A percentile compares a stretch with the other conserved stretches of the same genome.
Conservation (phyloP, 192 early-diverging fungal species). For the Ambispora gerdemannii region DNA sequence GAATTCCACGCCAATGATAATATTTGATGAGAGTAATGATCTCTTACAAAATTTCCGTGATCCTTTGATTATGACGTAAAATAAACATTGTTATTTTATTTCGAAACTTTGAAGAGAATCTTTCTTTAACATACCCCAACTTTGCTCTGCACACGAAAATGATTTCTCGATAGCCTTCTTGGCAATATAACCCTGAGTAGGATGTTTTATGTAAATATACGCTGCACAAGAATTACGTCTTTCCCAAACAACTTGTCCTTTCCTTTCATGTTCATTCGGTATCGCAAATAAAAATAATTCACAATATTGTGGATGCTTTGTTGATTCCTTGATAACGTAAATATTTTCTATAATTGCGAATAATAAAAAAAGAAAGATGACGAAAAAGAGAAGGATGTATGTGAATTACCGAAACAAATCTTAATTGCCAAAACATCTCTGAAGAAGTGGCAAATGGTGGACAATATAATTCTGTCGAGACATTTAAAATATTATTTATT, state of each 20-base stretch:
- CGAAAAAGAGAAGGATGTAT: background rate
- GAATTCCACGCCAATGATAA: conserved; percentile 12
- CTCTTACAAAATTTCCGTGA: background rate
- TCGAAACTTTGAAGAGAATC: no score
- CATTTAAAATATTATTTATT: background rate
- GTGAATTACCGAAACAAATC: background rate
- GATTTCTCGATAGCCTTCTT: background rate
- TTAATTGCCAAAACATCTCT: background rate
- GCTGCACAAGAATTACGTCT: background rate
- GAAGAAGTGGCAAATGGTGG: conserved; percentile 1
- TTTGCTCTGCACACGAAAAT: background rate
- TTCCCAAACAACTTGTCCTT: background rate
- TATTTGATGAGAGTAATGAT: background rate
- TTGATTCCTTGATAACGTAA: background rate
- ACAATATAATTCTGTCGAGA: background rate
- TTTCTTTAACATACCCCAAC: background rate
- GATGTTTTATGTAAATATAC: background rate
- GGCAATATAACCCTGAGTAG: background rate
- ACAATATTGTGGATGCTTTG: background rate
- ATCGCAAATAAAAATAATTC: conserved; percentile 1
- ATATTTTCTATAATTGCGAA: background rate
- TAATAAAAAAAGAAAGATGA: background rate
- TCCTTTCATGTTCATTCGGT: conserved; percentile 6
- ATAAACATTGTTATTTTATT: background rate
- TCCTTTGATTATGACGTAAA: background rate